phyloP scores from a whole-genome alignment of 257 asterid species.

The Mentha longifolia region DNA sequence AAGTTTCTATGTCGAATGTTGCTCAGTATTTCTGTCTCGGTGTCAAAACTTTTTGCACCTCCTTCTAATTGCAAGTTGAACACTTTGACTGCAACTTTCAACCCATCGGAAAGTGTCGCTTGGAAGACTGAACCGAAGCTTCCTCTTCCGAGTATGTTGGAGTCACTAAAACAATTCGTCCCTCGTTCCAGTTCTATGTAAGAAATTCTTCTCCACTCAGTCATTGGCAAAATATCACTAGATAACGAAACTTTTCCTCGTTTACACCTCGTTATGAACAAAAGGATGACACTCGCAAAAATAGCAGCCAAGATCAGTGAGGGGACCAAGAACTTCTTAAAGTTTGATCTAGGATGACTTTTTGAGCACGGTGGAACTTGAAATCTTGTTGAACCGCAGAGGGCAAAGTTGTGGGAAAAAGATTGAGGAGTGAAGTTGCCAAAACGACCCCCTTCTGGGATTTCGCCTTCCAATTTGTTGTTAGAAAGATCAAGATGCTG shows the following conservation, averaged over 20 bases:
- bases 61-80: slow-evolving; percentile 28
- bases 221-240: background rate
- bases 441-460: too few species aligned
- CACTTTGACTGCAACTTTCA: background rate
- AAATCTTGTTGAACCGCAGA: too few species aligned
- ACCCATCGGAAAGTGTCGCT: background rate
- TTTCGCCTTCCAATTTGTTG: too few species aligned
- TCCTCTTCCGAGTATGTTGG: background rate
- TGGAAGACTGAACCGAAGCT: background rate
- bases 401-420: too few species aligned
- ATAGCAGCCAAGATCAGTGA: too few species aligned
- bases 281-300: background rate
- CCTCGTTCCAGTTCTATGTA: background rate
- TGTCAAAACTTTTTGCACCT: background rate
- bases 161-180: background rate
- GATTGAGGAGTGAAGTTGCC: too few species aligned
- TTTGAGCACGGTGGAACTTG: too few species aligned
- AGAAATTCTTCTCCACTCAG: background rate
- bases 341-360: too few species aligned
- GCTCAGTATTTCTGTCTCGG: background rate
- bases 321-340: too few species aligned
- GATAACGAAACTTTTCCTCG: background rate
- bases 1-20: background rate
- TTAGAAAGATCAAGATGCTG: background rate
- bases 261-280: background rate